A percentile compares a stretch with the other conserved stretches of the same genome.
These are phyloP conservation scores for Xylaria digitata DNA, from an alignment of 2,329 filamentous ascomycete genomes.

Conservation along the genomic window DNA sequence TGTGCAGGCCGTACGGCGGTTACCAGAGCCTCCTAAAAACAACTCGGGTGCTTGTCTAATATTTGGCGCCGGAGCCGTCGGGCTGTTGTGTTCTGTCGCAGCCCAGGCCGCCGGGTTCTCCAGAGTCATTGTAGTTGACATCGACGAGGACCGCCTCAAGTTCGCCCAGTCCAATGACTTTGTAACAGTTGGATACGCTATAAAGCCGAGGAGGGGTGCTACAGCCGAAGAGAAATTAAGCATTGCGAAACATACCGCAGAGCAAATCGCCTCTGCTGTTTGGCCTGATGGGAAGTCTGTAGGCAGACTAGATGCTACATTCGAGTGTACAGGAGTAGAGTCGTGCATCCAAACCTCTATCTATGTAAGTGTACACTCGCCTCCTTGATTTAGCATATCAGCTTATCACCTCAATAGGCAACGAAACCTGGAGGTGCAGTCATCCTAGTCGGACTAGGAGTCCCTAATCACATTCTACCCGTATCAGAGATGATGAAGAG, in stretches of 20 bases:
- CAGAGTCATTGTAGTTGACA: constrained; percentile 8
- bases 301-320: constrained; percentile 13
- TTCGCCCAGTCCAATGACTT: constrained; percentile 8
- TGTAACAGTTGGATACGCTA: not conserved
- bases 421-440: constrained; percentile 53
- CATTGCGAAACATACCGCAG: constrained; percentile 24
- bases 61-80: constrained; percentile 17
- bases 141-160: too few relatives aligned
- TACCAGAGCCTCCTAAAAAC: not conserved
- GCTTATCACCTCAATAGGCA: constrained; percentile 1
- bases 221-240: constrained; percentile 26
- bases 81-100: constrained; percentile 6
- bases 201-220: not conserved
- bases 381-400: not conserved
- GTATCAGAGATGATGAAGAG: constrained; percentile 75
- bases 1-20: constrained; percentile 9
- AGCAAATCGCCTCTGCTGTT: not conserved
- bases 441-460: constrained; percentile 79
- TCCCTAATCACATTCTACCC: constrained; percentile 75
- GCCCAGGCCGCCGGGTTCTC: constrained; percentile 1
- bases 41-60: constrained; percentile 5
- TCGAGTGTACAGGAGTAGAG: constrained; percentile 32
- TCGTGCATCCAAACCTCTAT: constrained; percentile 26
- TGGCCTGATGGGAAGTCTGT: constrained; percentile 5
- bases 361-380: constrained; percentile 6